These are phyloP conservation scores for Seminavis robusta DNA, from an alignment of 108 stramenopile species.

Conservation along the genomic window DNA sequence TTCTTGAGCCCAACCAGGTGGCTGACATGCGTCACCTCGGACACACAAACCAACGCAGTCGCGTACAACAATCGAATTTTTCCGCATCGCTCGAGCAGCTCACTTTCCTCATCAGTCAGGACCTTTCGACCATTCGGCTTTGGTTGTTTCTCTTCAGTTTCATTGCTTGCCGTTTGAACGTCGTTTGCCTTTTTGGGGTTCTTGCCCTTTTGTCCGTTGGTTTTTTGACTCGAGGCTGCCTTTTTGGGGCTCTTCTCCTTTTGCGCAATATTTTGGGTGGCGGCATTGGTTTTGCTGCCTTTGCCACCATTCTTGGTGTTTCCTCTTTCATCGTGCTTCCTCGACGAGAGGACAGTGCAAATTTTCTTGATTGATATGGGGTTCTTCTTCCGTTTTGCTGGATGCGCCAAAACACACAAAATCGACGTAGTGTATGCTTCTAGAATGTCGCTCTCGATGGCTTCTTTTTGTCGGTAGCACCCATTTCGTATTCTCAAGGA, in stretches of 20 bases:
- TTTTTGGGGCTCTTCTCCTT: too few species aligned
- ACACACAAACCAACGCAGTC: slow-evolving; percentile 32
- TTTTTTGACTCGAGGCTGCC: too few species aligned
- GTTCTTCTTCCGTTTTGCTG: slow-evolving; percentile 12
- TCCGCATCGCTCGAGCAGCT: slow-evolving; percentile 3
- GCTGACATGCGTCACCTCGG: slow-evolving; percentile 16
- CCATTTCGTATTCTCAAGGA: slow-evolving; percentile 32
- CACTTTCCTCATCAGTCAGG: slow-evolving; percentile 11
- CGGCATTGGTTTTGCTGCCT: too few species aligned
- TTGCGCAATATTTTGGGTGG: too few species aligned
- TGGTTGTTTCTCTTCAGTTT: too few species aligned
- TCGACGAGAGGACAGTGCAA: slow-evolving; percentile 10
- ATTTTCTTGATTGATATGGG: slow-evolving; percentile 30
- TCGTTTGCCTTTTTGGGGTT: too few species aligned
- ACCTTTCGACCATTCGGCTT: too few species aligned
- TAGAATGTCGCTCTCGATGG: slow-evolving; percentile 38
- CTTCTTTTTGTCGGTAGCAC: slow-evolving; percentile 32
- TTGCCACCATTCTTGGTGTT: background rate
- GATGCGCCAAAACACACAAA: slow-evolving; percentile 14
- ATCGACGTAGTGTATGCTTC: slow-evolving; percentile 38
- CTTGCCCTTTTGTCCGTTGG: too few species aligned
- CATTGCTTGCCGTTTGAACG: too few species aligned
- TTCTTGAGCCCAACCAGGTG: slow-evolving; percentile 24
- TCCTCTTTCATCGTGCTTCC: slow-evolving; percentile 7
- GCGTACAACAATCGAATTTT: slow-evolving; percentile 36